A percentile compares a stretch with the other conserved stretches of the same genome.
Evolutionary conservation across 2,329 filamentous ascomycete genomes (phyloP).

Genomic region (Diaporthe aspalathi): DNA sequence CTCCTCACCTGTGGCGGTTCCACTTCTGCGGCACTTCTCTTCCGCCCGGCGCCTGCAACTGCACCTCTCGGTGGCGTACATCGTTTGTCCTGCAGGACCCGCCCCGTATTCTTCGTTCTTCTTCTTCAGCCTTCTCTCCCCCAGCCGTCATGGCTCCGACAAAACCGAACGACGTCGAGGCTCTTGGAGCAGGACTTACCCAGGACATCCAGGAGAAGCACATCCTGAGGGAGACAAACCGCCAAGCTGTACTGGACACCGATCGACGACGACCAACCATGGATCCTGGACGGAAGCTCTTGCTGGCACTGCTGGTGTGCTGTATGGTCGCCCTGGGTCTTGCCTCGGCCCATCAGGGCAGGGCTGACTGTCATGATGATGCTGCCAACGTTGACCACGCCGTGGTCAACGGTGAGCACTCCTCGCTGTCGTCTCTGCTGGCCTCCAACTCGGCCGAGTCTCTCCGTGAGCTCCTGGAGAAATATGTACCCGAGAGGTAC

Average conservation of each 20-base stretch:
- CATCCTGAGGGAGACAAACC: conserved; percentile 36
- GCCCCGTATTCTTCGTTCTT: conserved; percentile 17
- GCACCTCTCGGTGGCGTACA: conserved; percentile 26
- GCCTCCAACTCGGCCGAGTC: conserved; percentile 67
- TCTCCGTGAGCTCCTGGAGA: conserved; percentile 75
- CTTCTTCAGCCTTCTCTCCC: conserved; percentile 17
- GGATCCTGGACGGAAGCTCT: conserved; percentile 41
- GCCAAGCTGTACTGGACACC: conserved; percentile 34
- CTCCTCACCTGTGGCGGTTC: conserved; percentile 31
- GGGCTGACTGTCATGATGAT: conserved; percentile 27
- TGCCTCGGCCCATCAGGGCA: conserved; percentile 39
- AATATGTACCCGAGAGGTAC: conserved; percentile 71
- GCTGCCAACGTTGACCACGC: conserved; percentile 10
- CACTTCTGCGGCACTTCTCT: conserved; percentile 36
- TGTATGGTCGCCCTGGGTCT: conserved; percentile 43
- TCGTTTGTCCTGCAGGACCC: conserved; percentile 12
- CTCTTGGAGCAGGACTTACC: conserved; percentile 32
- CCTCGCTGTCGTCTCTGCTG: conserved; percentile 52
- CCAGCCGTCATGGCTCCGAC: conserved; percentile 28
- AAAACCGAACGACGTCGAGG: conserved; percentile 35
- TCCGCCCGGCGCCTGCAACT: conserved; percentile 25
- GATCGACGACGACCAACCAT: conserved; percentile 39
- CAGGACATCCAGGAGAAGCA: conserved; percentile 40
- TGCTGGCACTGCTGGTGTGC: conserved; percentile 42
- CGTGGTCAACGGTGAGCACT: conserved; percentile 36